These are phyloP conservation scores for Yamadazyma sp. DNA, from an alignment of 1,139 yeast species.

Conservation along the genomic window DNA sequence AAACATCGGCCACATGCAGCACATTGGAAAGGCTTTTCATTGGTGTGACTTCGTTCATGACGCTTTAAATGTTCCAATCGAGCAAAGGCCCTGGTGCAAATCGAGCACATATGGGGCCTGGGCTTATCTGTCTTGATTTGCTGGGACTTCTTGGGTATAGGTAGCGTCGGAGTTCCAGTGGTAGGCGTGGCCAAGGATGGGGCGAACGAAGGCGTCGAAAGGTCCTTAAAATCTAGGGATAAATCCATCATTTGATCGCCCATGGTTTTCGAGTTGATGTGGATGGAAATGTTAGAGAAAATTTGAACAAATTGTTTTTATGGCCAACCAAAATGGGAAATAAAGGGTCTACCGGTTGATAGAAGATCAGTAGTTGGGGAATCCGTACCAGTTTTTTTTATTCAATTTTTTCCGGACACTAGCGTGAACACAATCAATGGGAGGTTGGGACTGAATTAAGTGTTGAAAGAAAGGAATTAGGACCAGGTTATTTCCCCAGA, in stretches of 20 bases:
- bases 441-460: too few species aligned
- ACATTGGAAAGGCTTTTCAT: slow-evolving; percentile 85
- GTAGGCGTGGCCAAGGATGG: background rate
- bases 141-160: slow-evolving; percentile 84
- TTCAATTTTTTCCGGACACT: too few species aligned
- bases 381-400: too few species aligned
- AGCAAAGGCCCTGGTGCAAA: slow-evolving; percentile 96
- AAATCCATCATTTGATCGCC: slow-evolving; percentile 2
- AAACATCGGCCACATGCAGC: slow-evolving; percentile 53
- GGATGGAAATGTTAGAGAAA: background rate
- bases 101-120: slow-evolving; percentile 84
- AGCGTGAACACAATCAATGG: background rate
- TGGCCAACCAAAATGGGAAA: too few species aligned
- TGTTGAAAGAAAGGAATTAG: background rate
- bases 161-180: slow-evolving; percentile 39
- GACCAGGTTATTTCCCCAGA: slow-evolving; percentile 1
- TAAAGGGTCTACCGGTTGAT: background rate
- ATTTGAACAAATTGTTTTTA: background rate
- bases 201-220: background rate
- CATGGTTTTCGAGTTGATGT: background rate
- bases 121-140: slow-evolving; percentile 87
- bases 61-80: slow-evolving; percentile 91
- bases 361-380: background rate
- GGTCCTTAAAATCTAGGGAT: background rate
- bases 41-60: slow-evolving; percentile 93